phyloP scores from a whole-genome alignment of 225 moss, liverwort and hornwort genomes.

The Climacium dendroides region DNA sequence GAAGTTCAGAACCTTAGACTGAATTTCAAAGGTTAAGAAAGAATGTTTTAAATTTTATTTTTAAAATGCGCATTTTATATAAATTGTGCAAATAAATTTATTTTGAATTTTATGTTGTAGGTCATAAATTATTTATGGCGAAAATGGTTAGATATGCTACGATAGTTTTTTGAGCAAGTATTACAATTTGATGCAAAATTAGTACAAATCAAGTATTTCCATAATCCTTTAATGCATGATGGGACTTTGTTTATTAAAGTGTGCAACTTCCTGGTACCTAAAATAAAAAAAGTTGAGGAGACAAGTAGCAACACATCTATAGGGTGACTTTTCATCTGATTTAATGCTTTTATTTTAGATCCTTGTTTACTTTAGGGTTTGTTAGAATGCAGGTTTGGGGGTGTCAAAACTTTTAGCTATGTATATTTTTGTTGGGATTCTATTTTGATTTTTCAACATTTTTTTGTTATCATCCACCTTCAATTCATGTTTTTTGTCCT shows the following conservation, averaged over 20 bases:
- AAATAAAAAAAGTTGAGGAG: background rate
- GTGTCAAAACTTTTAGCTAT: background rate
- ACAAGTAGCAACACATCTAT: background rate
- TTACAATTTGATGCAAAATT: background rate
- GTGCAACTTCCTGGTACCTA: background rate
- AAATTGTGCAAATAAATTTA: fast-evolving
- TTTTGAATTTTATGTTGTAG: background rate
- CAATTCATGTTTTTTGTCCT: fast-evolving
- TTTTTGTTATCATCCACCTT: background rate
- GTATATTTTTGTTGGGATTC: fast-evolving
- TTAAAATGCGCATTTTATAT: background rate
- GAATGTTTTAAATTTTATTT: fast-evolving
- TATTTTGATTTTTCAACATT: background rate
- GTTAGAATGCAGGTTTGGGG: background rate
- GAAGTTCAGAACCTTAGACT: background rate
- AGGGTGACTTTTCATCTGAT: background rate
- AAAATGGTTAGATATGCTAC: fast-evolving
- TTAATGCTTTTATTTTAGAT: background rate
- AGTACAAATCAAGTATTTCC: background rate
- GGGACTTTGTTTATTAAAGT: background rate
- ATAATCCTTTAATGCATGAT: fast-evolving
- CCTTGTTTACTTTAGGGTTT: background rate
- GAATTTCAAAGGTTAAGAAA: background rate
- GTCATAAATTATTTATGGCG: background rate
- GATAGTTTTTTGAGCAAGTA: background rate